Percentiles rank a stretch among this genome's conserved stretches.
Conservation (phyloP, 1,284 basidiomycete species). For the Ustilago hordei region DNA sequence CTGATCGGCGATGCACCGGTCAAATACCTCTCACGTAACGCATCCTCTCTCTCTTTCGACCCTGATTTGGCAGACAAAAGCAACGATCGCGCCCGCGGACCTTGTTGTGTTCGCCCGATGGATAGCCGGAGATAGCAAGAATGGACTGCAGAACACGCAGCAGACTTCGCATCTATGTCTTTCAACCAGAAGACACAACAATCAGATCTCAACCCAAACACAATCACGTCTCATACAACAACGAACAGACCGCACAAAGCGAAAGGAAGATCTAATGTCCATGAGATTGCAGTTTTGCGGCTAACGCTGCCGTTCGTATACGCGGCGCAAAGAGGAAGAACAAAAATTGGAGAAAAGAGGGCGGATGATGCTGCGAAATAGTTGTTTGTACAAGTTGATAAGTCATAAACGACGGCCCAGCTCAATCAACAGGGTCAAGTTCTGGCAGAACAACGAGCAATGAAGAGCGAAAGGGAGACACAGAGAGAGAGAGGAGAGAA, state of each 20-base stretch:
- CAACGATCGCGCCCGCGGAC: neutral
- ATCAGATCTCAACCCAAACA: neutral
- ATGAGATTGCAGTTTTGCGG: slow-evolving; percentile 20
- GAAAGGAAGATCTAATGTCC: slow-evolving; percentile 18
- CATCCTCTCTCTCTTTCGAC: neutral
- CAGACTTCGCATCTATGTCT: neutral
- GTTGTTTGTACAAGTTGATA: slow-evolving; percentile 1
- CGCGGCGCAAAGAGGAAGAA: slow-evolving; percentile 1
- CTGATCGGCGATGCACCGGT: slow-evolving; percentile 23
- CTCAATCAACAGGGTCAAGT: neutral
- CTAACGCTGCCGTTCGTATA: neutral
- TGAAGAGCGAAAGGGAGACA: neutral
- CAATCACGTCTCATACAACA: neutral
- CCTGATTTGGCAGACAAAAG: neutral
- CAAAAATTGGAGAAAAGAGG: slow-evolving; percentile 5
- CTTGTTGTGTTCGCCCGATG: neutral
- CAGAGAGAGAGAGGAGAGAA: slow-evolving; percentile 1
- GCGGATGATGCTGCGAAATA: slow-evolving; percentile 3
- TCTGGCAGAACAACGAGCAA: neutral
- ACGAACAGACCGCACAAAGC: neutral
- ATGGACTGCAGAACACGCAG: neutral
- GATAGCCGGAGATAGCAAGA: slow-evolving; percentile 17
- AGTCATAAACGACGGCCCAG: neutral
- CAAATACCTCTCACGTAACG: slow-evolving; percentile 12
- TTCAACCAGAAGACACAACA: neutral